Evolutionary conservation across 75 land plant species (phyloP).

Genomic region (Selaginella moellendorffii): DNA sequence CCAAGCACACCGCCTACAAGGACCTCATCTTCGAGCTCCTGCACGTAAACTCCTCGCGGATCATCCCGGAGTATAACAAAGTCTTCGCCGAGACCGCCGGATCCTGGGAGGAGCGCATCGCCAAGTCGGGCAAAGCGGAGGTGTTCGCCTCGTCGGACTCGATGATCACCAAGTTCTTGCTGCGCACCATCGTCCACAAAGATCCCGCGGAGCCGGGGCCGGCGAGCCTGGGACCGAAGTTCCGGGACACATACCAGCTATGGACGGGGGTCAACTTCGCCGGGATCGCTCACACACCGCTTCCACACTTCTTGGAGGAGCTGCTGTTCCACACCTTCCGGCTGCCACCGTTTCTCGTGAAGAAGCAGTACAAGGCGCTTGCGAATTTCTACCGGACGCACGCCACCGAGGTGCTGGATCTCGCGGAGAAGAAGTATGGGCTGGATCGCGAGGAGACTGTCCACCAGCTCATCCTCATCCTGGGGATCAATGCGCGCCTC

Average conservation of each 20-base stretch:
- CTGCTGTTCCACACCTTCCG: conserved; percentile 35
- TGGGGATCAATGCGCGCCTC: no score
- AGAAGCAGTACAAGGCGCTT: conserved; percentile 30
- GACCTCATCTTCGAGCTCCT: conserved; percentile 35
- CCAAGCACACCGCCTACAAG: conserved; percentile 28
- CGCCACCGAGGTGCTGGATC: conserved; percentile 25
- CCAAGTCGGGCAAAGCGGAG: conserved; percentile 18
- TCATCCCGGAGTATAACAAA: conserved; percentile 31
- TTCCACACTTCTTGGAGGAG: conserved; percentile 28
- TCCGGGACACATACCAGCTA: conserved; percentile 18
- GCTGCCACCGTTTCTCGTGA: conserved; percentile 32
- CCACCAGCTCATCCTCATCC: no score
- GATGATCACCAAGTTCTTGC: conserved; percentile 44
- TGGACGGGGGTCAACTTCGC: conserved; percentile 51
- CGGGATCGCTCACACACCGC: conserved; percentile 26
- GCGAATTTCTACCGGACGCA: conserved; percentile 20
- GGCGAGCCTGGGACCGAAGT: conserved; percentile 27
- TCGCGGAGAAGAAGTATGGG: conserved; percentile 28
- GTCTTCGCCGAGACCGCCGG: conserved; percentile 10
- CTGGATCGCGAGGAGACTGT: conserved; percentile 48
- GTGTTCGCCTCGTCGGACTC: no score
- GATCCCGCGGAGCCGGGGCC: conserved; percentile 35
- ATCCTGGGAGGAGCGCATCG: not conserved
- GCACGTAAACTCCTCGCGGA: conserved; percentile 21
- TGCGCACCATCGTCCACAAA: conserved; percentile 27